Percentiles rank a stretch among this genome's conserved stretches.
These are phyloP conservation scores for Bothriochloa decipiens DNA, from an alignment of 176 grass and related monocot species.

Conservation along the genomic window DNA sequence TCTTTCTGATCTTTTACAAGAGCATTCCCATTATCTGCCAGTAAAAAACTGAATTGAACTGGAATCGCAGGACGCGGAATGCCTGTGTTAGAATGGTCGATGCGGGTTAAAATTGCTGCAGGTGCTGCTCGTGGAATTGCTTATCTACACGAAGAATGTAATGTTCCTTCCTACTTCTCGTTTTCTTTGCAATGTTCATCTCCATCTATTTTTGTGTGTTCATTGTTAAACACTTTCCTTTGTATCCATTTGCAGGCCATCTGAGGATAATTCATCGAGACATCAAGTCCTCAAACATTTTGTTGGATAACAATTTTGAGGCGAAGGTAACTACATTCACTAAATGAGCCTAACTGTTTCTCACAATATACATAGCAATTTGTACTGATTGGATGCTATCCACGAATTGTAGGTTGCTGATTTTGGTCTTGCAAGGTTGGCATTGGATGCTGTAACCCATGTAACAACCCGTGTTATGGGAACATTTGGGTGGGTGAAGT, in stretches of 20 bases:
- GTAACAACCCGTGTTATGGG: slow-evolving; percentile 97
- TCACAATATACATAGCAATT: not conserved
- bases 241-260: slow-evolving; percentile 61
- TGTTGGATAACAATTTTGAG: slow-evolving; percentile 86
- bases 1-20: not conserved
- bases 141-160: slow-evolving; percentile 98
- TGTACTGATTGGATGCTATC: slow-evolving; percentile 5
- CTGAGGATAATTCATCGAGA: slow-evolving; percentile 94
- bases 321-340: slow-evolving; percentile 63
- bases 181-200: slow-evolving; percentile 13
- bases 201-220: not conserved
- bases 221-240: not conserved
- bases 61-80: slow-evolving; percentile 49
- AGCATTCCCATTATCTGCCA: not conserved
- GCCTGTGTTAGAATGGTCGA: slow-evolving; percentile 72
- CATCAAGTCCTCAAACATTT: slow-evolving; percentile 99
- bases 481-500: slow-evolving; percentile 80
- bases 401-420: slow-evolving; percentile 72
- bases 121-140: slow-evolving; percentile 90
- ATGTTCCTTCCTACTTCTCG: slow-evolving; percentile 30
- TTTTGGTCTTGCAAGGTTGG: slow-evolving; percentile 95
- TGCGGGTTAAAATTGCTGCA: slow-evolving; percentile 76
- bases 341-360: not conserved
- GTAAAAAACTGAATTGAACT: slow-evolving; percentile 16
- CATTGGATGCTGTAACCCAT: slow-evolving; percentile 83